Evolutionary conservation across 169 alveolate genomes (phyloP).

Genomic region (Plasmodium yoelii): DNA sequence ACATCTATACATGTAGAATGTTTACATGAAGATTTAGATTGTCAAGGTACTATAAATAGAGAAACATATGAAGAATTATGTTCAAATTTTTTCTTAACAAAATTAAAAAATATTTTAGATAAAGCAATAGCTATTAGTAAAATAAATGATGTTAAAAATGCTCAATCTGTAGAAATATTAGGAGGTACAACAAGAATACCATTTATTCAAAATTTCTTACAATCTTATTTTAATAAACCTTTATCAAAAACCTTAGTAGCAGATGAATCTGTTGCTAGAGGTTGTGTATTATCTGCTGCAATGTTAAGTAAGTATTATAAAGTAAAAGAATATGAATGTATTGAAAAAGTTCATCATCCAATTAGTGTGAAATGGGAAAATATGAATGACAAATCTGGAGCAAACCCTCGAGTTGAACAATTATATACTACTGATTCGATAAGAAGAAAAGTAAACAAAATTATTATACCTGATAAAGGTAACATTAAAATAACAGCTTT

Average conservation of each 20-base stretch:
- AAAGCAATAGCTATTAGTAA: constrained; percentile 82
- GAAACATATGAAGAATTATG: constrained; percentile 94
- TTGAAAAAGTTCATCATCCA: constrained; percentile 80
- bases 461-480: constrained; percentile 67
- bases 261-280: constrained; percentile 98
- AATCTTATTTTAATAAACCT: constrained; percentile 89
- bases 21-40: constrained; percentile 96
- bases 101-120: constrained; percentile 80
- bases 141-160: constrained; percentile 80
- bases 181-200: constrained; percentile 99
- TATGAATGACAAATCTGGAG: constrained; percentile 23
- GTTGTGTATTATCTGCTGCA: constrained; percentile 93
- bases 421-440: constrained; percentile 51
- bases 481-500: constrained; percentile 76
- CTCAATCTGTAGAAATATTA: constrained; percentile 94
- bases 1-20: constrained; percentile 94
- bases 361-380: constrained; percentile 67
- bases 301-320: constrained; percentile 82
- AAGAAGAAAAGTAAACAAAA: constrained; percentile 44
- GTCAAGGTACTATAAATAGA: constrained; percentile 86
- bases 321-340: constrained; percentile 81
- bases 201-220: constrained; percentile 90
- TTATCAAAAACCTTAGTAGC: constrained; percentile 95
- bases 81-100: constrained; percentile 84
- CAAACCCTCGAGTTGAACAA: constrained; percentile 15